Evolutionary conservation across 2,329 filamentous ascomycete genomes (phyloP).

Genomic region (Phialocephala sp.): DNA sequence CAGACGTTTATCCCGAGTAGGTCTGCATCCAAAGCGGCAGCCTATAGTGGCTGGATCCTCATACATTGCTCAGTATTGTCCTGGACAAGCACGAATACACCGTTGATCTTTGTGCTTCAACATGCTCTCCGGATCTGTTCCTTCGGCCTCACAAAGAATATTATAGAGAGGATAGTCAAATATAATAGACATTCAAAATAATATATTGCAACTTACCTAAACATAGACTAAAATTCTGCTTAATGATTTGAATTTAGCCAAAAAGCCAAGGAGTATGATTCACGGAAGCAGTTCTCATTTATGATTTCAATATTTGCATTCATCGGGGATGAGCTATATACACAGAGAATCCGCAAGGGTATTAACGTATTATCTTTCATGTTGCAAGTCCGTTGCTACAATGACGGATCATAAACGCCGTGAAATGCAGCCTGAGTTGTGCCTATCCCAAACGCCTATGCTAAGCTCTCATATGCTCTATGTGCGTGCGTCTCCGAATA

Average conservation of each 20-base stretch:
- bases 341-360: background rate
- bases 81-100: background rate
- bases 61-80: background rate
- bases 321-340: background rate
- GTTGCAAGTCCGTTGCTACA: background rate
- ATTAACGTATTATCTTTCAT: slow-evolving; percentile 7
- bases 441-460: slow-evolving; percentile 36
- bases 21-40: background rate
- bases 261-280: background rate
- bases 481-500: slow-evolving; percentile 41
- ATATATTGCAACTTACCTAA: too few species aligned
- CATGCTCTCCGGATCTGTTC: too few species aligned
- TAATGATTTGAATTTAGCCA: too few species aligned
- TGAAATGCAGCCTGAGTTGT: slow-evolving; percentile 9
- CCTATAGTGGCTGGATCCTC: too few species aligned
- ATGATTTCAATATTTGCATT: slow-evolving; percentile 1
- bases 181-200: too few species aligned
- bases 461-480: slow-evolving; percentile 35
- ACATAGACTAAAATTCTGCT: too few species aligned
- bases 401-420: background rate
- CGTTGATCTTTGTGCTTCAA: too few species aligned
- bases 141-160: too few species aligned
- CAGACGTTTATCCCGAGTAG: background rate
- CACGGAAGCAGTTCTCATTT: background rate
- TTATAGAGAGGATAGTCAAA: too few species aligned